These are phyloP conservation scores for Pleurotus ostreatus DNA, from an alignment of 768 basidiomycete species.

Conservation along the genomic window DNA sequence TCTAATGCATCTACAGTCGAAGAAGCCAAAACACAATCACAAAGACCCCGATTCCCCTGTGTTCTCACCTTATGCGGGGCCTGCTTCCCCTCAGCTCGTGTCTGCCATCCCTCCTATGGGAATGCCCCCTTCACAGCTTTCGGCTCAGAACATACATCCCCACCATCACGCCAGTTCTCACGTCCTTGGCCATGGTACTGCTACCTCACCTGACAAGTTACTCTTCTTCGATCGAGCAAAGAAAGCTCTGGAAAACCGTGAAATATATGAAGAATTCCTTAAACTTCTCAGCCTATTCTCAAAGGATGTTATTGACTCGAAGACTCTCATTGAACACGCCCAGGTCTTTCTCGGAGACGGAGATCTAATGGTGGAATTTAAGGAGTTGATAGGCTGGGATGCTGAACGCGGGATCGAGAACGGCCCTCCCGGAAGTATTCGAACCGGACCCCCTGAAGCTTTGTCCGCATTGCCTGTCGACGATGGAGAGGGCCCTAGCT, in stretches of 20 bases:
- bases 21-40: constrained; percentile 62
- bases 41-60: constrained; percentile 55
- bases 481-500: constrained; percentile 90
- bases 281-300: constrained; percentile 90
- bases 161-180: constrained; percentile 22
- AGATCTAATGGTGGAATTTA: constrained; percentile 80
- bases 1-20: constrained; percentile 36
- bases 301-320: constrained; percentile 85
- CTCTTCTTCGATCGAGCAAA: constrained; percentile 95
- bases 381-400: constrained; percentile 80
- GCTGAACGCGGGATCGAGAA: constrained; percentile 55
- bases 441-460: constrained; percentile 73
- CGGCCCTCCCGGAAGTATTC: constrained; percentile 75
- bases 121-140: constrained; percentile 15
- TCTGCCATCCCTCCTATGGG: constrained; percentile 15
- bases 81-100: constrained; percentile 34
- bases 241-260: constrained; percentile 67
- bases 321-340: constrained; percentile 78
- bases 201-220: constrained; percentile 65
- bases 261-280: constrained; percentile 89
- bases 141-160: constrained; percentile 15
- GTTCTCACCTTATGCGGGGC: constrained; percentile 43
- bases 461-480: constrained; percentile 76
- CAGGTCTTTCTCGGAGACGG: constrained; percentile 78
- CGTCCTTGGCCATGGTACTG: constrained; percentile 26